Evolutionary conservation across 2,329 filamentous ascomycete species (phyloP).

Genomic region (Waltergamsia citrina): DNA sequence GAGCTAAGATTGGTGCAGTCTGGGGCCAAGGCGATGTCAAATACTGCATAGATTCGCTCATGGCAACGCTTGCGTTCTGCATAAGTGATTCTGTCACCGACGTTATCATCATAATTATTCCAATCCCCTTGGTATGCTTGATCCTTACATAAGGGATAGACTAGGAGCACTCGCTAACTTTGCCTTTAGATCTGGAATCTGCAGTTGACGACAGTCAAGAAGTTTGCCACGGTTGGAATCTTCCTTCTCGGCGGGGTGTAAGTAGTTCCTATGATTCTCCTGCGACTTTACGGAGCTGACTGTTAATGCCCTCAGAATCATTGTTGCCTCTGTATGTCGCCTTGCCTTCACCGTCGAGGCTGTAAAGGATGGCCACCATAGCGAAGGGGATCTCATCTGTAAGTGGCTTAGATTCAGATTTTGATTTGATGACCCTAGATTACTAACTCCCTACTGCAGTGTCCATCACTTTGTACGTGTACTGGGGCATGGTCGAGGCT

Average conservation of each 20-base stretch:
- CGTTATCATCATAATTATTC: constrained; percentile 1
- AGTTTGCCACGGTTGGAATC: background rate
- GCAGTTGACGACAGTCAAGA: background rate
- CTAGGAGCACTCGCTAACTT: too few species aligned
- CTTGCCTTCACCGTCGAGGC: too few species aligned
- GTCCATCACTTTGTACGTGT: constrained; percentile 1
- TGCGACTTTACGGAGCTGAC: too few species aligned
- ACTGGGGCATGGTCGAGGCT: constrained; percentile 1
- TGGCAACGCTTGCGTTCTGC: background rate
- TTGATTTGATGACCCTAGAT: too few species aligned
- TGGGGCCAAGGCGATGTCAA: background rate
- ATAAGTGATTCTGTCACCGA: constrained; percentile 1
- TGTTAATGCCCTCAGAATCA: too few species aligned
- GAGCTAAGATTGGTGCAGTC: background rate
- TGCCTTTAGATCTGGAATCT: background rate
- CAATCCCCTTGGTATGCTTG: constrained; percentile 1
- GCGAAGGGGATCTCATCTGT: too few species aligned
- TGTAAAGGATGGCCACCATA: too few species aligned
- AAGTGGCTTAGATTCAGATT: too few species aligned
- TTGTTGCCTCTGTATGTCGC: too few species aligned
- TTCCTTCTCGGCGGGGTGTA: constrained; percentile 1
- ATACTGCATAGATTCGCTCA: background rate
- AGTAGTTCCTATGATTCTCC: too few species aligned
- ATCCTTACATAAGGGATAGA: too few species aligned
- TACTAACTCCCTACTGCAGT: too few species aligned